Percentiles rank a stretch among this genome's conserved stretches.
Conservation (phyloP, 768 basidiomycete genomes). For the Boletus vermiculosoides region DNA sequence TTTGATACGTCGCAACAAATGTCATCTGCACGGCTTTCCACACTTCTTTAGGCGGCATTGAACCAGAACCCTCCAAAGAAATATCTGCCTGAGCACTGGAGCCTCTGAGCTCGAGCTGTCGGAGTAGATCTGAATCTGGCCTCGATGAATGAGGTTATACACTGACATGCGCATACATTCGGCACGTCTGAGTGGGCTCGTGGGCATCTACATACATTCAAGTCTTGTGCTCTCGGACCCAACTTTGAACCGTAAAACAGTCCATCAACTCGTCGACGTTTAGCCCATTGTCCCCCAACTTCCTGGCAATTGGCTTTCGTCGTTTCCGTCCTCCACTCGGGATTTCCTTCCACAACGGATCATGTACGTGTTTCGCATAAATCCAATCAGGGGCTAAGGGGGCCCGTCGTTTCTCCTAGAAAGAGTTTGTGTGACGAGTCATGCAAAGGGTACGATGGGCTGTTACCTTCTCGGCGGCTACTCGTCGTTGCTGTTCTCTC, state of each 20-base stretch:
- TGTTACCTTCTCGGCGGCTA: slow-evolving; percentile 18
- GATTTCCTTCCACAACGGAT: slow-evolving; percentile 18
- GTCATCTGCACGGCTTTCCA: too few relatives aligned
- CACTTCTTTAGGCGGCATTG: too few relatives aligned
- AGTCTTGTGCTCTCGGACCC: slow-evolving; percentile 14
- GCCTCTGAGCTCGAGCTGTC: too few relatives aligned
- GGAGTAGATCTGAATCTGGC: too few relatives aligned
- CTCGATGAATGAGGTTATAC: too few relatives aligned
- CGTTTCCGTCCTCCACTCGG: slow-evolving; percentile 8
- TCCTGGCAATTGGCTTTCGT: slow-evolving; percentile 16
- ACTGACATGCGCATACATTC: neutral
- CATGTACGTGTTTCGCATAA: slow-evolving; percentile 14
- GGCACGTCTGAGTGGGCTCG: neutral
- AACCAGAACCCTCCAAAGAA: too few relatives aligned
- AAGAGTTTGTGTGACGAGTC: slow-evolving; percentile 1
- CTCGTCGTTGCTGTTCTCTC: slow-evolving; percentile 21
- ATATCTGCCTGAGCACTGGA: too few relatives aligned
- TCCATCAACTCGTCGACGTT: slow-evolving; percentile 17
- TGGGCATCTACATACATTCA: neutral
- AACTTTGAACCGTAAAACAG: slow-evolving; percentile 15
- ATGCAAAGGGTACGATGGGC: neutral
- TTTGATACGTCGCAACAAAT: too few relatives aligned
- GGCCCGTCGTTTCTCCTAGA: slow-evolving; percentile 14
- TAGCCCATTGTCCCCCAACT: slow-evolving; percentile 12
- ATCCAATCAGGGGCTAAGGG: slow-evolving; percentile 29